Evolutionary conservation across 495 filamentous ascomycete genomes (phyloP), one percentile per base, ranked within the genome.

Genomic region (Talaromyces ruber): DNA sequence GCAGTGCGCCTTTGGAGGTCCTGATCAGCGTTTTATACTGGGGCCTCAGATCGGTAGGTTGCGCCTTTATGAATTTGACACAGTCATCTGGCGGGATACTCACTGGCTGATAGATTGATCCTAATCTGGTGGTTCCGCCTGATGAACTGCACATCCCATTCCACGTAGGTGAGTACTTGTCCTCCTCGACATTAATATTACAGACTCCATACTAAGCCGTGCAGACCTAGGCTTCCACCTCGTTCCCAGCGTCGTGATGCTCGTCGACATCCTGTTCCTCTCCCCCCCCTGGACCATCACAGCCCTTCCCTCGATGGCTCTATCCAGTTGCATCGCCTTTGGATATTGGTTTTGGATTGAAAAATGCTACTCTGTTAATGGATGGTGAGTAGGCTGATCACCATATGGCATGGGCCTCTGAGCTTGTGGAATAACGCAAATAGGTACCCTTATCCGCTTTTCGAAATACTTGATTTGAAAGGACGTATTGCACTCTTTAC

Each of bases 311-410:
- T 82, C 87, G 0, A 74, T 92, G 50, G 77, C 78, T 0, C 64
- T 92, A 47, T 91, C 86, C 60, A 77, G 79, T 30, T 65, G 68
- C 18, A 75, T 95, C 62, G 90, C 90, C 2, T 83, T 91, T 59
- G 72, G 76, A 14, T 97, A 97, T 72, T 97, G 90, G 90, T 82
- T 87, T 61, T 96, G 92, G 92, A 82, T 96, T 6, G 91, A 97
- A 70, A 80, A 81, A 25, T 95, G 91, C 75, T 91, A 86, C 66
- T 65, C 74, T 18, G 74, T 82, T 58, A 96, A 96, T 65, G 89
- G 90, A 68, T 92, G 84, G 84, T 88, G 70, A 68, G 82, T 70
- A 0, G 12, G 25, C 12, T 26, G 26, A 30, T 39, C 2, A n/a
- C 0, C 30, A 24, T 62, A 54, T 61, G 37, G n/a, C 22, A 4